Conservation (phyloP, 352 stramenopile species). For the Thalassiosira ordinaria region DNA sequence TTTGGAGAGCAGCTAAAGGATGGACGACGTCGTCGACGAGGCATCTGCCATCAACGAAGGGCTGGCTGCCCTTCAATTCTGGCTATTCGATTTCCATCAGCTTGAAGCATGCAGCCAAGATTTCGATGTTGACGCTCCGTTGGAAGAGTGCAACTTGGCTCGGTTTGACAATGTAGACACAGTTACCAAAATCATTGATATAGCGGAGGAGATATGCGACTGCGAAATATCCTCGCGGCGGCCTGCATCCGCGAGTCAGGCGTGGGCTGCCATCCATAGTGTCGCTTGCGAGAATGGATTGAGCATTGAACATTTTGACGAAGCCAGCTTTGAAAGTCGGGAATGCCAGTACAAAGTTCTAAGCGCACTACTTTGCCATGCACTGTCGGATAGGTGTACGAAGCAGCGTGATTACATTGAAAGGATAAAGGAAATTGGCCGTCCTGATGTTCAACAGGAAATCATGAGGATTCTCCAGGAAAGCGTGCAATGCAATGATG, state of each 20-base stretch:
- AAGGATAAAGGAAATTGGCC: conserved; percentile 63
- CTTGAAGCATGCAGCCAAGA: conserved; percentile 13
- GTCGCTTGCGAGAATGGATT: conserved; percentile 5
- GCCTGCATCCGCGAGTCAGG: conserved; percentile 24
- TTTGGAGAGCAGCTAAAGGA: conserved; percentile 4
- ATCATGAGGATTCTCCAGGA: conserved; percentile 57
- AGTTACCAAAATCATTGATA: conserved; percentile 29
- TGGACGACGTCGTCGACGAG: neutral
- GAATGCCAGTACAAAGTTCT: conserved; percentile 50
- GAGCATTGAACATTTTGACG: conserved; percentile 6
- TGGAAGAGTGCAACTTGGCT: neutral
- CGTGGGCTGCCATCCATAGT: conserved; percentile 26
- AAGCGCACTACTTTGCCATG: conserved; percentile 62
- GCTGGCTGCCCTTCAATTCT: conserved; percentile 23
- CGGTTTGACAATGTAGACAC: conserved; percentile 37
- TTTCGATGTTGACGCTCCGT: neutral
- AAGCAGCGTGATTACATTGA: conserved; percentile 61
- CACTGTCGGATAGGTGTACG: conserved; percentile 61
- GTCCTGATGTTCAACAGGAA: conserved; percentile 45
- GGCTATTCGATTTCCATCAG: conserved; percentile 41
- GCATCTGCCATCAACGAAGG: conserved; percentile 1
- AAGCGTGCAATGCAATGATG: conserved; percentile 11
- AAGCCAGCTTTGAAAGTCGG: conserved; percentile 12
- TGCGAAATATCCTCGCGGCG: conserved; percentile 1
- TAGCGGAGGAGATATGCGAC: conserved; percentile 38